Evolutionary conservation across 2,329 filamentous ascomycete genomes (phyloP), one percentile per base, ranked within the genome.

Genomic region (Trichophyton schoenleinii): DNA sequence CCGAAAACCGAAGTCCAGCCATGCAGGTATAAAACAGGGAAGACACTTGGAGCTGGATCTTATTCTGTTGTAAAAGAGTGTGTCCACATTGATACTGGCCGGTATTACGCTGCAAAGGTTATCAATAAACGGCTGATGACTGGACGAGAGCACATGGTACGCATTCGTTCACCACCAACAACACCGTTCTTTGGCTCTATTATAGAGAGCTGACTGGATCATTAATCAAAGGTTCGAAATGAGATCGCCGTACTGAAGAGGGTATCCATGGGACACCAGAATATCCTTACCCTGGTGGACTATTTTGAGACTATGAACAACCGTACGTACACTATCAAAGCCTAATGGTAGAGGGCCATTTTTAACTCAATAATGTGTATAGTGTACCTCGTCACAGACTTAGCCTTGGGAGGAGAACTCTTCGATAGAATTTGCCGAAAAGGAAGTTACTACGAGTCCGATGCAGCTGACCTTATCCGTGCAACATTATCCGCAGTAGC

Each of bases 241-340:
- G 94, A 99, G 77, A 99, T 99, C 69, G 92, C 94, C 5, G 91
- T 99, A 28, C 81, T 99, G 67, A 97, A 97, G 76, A 87, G 87
- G 70, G 92, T 99, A n/a, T 97, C 92, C 1, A 96, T 99, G 89
- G 94, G 94, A 61, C 92, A 99, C 77, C 89, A 94, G 74, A 99
- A 99, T 72, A 97, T 99, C 72, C 79, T 99, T 64, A 99, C 94
- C 0, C 82, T 99, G 63, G 94, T 97, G 69, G 94, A 99, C 78
- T 99, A 97, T 77, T 99, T 99, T 72, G 94, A 99, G 79, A 99
- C 94, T 5, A 95, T 96, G 89, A 97, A 99, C 78, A 99, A 99
- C 76, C 83, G 84, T 87, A 76, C 62, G 22, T 38, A 13, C 34
- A 13, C 34, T 13, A 1, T 11, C 9, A 11, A 13, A 38, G 9